These are phyloP conservation scores for Persicaria maculosa DNA, from an alignment of 148 eudicot genomes.

Conservation along the genomic window DNA sequence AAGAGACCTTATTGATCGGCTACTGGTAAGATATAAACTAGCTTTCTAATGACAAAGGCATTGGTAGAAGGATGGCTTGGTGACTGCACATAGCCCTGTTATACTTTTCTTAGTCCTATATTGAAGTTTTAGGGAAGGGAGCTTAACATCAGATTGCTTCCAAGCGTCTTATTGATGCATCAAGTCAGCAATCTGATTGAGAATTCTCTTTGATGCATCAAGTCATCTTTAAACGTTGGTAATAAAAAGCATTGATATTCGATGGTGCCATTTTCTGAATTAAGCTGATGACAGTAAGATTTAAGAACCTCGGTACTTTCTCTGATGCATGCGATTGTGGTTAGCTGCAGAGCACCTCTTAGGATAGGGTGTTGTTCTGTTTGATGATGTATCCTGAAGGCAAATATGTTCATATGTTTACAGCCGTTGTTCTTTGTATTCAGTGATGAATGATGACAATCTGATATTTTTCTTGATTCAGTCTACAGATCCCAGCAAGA, in stretches of 20 bases:
- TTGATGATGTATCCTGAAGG: background rate
- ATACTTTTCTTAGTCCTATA: background rate
- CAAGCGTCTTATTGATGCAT: background rate
- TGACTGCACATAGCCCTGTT: background rate
- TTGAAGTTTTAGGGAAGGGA: background rate
- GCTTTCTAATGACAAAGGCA: background rate
- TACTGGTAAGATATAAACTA: slow-evolving; percentile 51
- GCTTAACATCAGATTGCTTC: background rate
- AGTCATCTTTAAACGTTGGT: slow-evolving; percentile 1
- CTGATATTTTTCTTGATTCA: slow-evolving; percentile 23
- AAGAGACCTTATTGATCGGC: slow-evolving; percentile 73
- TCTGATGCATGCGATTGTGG: background rate
- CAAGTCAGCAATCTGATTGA: background rate
- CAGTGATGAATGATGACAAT: background rate
- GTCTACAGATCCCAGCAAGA: slow-evolving; percentile 81
- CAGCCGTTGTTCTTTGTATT: background rate
- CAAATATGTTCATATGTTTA: background rate
- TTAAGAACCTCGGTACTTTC: background rate
- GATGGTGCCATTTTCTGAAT: background rate
- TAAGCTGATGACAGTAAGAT: background rate
- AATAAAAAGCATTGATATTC: background rate
- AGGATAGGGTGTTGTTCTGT: background rate
- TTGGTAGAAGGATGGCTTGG: background rate
- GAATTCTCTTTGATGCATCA: background rate
- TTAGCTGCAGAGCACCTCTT: background rate